A percentile compares a stretch with the other conserved stretches of the same genome.
phyloP scores from a whole-genome alignment of 495 filamentous ascomycete genomes.

The Aspergillus diversus region DNA sequence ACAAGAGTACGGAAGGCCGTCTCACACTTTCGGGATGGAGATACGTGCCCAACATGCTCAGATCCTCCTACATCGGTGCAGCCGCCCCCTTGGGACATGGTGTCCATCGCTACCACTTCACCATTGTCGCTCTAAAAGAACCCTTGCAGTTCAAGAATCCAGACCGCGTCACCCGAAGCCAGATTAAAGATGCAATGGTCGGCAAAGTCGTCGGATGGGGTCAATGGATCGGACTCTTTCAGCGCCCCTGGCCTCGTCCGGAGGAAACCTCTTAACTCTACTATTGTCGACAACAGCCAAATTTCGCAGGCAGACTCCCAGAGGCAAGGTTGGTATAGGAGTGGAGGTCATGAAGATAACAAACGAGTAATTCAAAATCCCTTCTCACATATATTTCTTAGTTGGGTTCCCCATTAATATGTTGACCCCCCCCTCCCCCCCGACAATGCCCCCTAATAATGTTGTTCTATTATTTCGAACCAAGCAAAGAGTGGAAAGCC shows the following conservation, averaged over 20 bases:
- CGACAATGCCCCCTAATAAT: neutral
- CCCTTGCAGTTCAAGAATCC: constrained; percentile 36
- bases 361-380: neutral
- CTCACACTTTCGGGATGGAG: constrained; percentile 43
- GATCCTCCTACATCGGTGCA: constrained; percentile 42
- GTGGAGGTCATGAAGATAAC: neutral
- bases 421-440: neutral
- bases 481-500: neutral
- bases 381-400: constrained; percentile 6
- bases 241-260: constrained; percentile 39
- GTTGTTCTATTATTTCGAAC: constrained; percentile 1
- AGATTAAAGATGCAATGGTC: constrained; percentile 44
- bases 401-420: neutral
- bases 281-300: neutral
- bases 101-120: constrained; percentile 53
- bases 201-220: constrained; percentile 56
- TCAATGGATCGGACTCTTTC: constrained; percentile 52
- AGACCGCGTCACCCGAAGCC: constrained; percentile 41
- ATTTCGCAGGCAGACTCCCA: neutral
- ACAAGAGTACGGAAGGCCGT: constrained; percentile 20
- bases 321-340: neutral
- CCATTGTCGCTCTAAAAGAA: constrained; percentile 50
- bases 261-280: neutral
- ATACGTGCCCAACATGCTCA: constrained; percentile 40
- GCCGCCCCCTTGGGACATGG: constrained; percentile 51